Evolutionary conservation across 805 yeast genomes (phyloP), one percentile per base, ranked within the genome.

Genomic region (Yarrowia keelungensis): DNA sequence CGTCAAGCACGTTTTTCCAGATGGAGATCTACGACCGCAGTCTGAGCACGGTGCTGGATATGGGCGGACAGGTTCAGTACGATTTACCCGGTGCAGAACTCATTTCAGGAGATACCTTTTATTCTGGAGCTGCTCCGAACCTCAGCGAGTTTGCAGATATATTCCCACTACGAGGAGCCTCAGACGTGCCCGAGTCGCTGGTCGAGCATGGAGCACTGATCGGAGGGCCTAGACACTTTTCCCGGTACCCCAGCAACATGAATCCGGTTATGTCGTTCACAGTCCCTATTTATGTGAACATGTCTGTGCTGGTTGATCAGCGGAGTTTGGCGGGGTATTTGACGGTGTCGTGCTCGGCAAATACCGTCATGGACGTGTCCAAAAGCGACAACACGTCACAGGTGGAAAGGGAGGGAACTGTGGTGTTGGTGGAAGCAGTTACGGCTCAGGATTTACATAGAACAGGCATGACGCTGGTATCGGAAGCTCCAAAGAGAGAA

Each of bases 271-370:
- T 91, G 83, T 91, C 97, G 0, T 79, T 92, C 78, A 89, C 97
- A 0, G 72, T 91, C 5, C 95, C 97, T 0, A 84, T 92, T 2
- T 88, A 83, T 73, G 85, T 91, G 16, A 89, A 89, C 72, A 82
- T 88, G n/a, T 88, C 96, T 1, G 88, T 90, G 26, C 78, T 88
- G 51, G 78, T 88, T 26, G 78, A 82, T n/a, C 80, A 82, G 15
- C 87, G 89, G 5, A 82, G 84, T 26, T 80, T 90, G 8, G 83
- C 87, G 1, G 97, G 97, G 0, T 92, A 86, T 76, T 73, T 92
- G 49, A 84, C 95, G 0, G 85, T 90, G 7, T 62, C 67, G 19
- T 62, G 67, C 9, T 62, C 67, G 8, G 15, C 77, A 85, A 1
- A 77, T 85, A 77, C 78, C 81, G 61, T 86, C 87, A 0, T 81